These are phyloP conservation scores for Buddleja alternifolia DNA, from an alignment of 257 asterid genomes.

Conservation along the genomic window DNA sequence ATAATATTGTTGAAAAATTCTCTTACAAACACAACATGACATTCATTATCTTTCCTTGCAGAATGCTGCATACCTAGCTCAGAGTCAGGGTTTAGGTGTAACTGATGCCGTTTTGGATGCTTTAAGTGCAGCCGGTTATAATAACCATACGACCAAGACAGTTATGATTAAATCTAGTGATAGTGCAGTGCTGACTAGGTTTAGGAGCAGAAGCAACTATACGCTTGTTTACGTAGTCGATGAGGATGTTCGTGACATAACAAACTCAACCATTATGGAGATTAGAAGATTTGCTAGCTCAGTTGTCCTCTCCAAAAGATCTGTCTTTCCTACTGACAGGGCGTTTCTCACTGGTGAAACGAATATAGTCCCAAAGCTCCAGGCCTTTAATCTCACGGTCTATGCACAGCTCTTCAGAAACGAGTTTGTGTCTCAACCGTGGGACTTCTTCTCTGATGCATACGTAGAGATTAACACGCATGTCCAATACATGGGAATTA, in stretches of 20 bases:
- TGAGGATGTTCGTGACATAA: constrained; percentile 52
- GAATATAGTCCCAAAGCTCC: constrained; percentile 56
- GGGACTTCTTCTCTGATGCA: constrained; percentile 88
- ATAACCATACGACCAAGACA: constrained; percentile 55
- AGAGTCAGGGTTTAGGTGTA: constrained; percentile 64
- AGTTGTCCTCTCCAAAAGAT: constrained; percentile 57
- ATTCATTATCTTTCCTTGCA: constrained; percentile 34
- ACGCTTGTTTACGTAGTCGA: constrained; percentile 72
- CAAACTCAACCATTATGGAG: constrained; percentile 62
- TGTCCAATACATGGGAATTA: constrained; percentile 26
- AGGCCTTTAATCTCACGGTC: constrained; percentile 49
- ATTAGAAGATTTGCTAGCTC: constrained; percentile 67
- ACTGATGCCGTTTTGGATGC: constrained; percentile 62
- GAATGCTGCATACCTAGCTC: constrained; percentile 83
- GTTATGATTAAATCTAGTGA: constrained; percentile 66
- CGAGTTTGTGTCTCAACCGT: constrained; percentile 83
- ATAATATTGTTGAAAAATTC: neutral
- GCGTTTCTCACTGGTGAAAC: constrained; percentile 48
- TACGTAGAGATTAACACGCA: constrained; percentile 61
- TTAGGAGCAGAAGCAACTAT: constrained; percentile 50
- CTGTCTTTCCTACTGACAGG: constrained; percentile 49
- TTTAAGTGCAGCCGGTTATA: constrained; percentile 55
- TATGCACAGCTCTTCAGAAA: constrained; percentile 65
- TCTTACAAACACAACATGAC: neutral
- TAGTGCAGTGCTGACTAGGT: constrained; percentile 58